Base-by-base conservation (phyloP, 176 grass and related monocot genomes). In the Oryza glaberrima region DNA sequence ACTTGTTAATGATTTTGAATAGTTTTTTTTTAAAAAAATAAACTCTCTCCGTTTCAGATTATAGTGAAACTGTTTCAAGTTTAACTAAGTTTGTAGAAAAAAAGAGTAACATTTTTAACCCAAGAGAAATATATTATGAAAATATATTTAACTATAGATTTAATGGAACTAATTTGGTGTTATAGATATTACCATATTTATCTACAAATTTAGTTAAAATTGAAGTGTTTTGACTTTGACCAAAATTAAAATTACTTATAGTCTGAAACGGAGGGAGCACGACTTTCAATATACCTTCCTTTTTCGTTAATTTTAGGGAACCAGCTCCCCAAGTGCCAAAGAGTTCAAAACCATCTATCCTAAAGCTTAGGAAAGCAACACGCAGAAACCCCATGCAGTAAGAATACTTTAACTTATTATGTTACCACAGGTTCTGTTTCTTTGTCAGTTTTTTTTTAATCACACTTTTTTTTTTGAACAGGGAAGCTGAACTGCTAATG, bases 311-410 rank as follows among this genome's bases (percentile, higher is more conserved):
- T 78, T 79, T 85, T 84, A 98, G 93, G 84, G 83, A 85, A 68
- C 77, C 83, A 65, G 73, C 84, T 81, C 80, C 17, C 69, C 66
- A 73, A 70, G 84, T 87, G 67, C 66, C 81, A 13, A 92, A 94
- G 93, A 94, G 86, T 65, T 81, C 85, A 28, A 94, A 94, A 58
- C 69, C 86, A 83, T 90, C 89, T 80, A 64, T 77, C 51, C 76
- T 94, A 75, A 95, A 91, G 76, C 90, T 98, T 78, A 92, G 93
- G 65, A 77, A 86, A 92, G 83, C 91, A 79, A 90, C 87, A 67
- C 40, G 40, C 40, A 92, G 73, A 94, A 88, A 41, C 40, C 40
- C 8, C 40, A 8, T 9, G 40, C 40, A 41, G 96, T 98, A 94
- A 87, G 87, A 66, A 85, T 35, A 78, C 41, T 77, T 41, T 9